Percentiles rank a stretch among this genome's conserved stretches.
phyloP scores from a whole-genome alignment of 768 basidiomycete species.

The Galerina sulciceps region DNA sequence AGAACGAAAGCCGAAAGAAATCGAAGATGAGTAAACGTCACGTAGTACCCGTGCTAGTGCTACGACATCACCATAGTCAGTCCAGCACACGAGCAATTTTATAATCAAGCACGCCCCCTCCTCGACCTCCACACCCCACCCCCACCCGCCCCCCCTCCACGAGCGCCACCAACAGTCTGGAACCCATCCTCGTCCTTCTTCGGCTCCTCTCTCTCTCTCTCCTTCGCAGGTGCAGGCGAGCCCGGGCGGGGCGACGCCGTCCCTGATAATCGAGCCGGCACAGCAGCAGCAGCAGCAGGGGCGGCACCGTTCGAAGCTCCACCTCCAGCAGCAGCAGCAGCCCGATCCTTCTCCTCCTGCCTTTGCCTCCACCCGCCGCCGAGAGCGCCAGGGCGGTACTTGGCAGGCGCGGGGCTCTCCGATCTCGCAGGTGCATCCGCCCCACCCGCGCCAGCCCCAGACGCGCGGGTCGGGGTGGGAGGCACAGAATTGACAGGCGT shows the following conservation, averaged over 20 bases:
- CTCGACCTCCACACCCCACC: constrained; percentile 25
- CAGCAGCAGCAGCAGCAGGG: constrained; percentile 4
- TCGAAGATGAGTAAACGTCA: too few species aligned
- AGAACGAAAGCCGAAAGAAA: not conserved
- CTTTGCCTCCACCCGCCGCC: constrained; percentile 64
- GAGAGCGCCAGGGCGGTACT: constrained; percentile 48
- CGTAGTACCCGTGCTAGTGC: too few species aligned
- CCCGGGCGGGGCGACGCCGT: constrained; percentile 18
- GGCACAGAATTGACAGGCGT: constrained; percentile 10
- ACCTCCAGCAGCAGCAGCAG: constrained; percentile 29
- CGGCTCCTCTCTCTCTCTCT: constrained; percentile 33
- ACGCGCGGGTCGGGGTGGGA: constrained; percentile 12
- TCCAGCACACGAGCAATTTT: too few species aligned
- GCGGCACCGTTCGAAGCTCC: not conserved
- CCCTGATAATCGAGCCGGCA: not conserved
- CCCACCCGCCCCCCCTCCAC: not conserved
- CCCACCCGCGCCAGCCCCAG: constrained; percentile 22
- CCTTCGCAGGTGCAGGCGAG: constrained; percentile 38
- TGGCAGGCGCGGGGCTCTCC: constrained; percentile 60
- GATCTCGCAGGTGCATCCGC: constrained; percentile 51
- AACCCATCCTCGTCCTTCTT: constrained; percentile 74
- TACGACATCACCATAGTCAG: too few species aligned
- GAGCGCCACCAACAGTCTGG: constrained; percentile 49
- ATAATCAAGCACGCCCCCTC: constrained; percentile 25
- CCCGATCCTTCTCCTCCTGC: constrained; percentile 45